Percentiles rank a stretch among this genome's conserved stretches.
phyloP scores from a whole-genome alignment of 2,329 filamentous ascomycete genomes.

The Aspergillus brunneoviolaceus region DNA sequence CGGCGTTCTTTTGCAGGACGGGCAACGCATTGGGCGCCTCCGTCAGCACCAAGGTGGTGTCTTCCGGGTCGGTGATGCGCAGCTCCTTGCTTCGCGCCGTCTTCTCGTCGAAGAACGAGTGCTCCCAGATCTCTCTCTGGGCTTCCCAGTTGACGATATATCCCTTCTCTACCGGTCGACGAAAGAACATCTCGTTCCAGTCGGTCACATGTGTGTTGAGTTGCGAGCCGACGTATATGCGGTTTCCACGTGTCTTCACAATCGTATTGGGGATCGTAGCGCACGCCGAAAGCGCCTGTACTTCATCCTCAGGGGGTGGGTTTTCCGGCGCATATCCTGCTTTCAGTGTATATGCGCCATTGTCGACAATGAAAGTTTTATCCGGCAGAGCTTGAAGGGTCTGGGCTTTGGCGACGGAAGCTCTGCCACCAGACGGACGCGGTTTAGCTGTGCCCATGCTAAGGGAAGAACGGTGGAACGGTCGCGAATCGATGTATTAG shows the following conservation, averaged over 20 bases:
- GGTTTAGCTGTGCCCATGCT: constrained; percentile 37
- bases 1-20: constrained; percentile 80
- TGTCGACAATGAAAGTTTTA: constrained; percentile 83
- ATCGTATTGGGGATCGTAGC: constrained; percentile 83
- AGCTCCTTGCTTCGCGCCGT: constrained; percentile 54
- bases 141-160: constrained; percentile 97
- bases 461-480: too few relatives aligned
- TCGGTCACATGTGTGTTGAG: constrained; percentile 72
- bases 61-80: constrained; percentile 60
- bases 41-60: constrained; percentile 80
- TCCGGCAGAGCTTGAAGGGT: constrained; percentile 53
- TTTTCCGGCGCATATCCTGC: constrained; percentile 68
- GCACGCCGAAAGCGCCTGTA: constrained; percentile 52
- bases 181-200: constrained; percentile 83
- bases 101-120: constrained; percentile 72
- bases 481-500: background rate
- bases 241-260: constrained; percentile 75
- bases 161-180: constrained; percentile 88
- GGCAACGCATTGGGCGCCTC: constrained; percentile 83
- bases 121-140: constrained; percentile 93
- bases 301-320: constrained; percentile 34
- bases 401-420: constrained; percentile 51
- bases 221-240: constrained; percentile 77
- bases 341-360: constrained; percentile 89
- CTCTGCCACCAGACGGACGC: constrained; percentile 45